Evolutionary conservation across 345 rosid species (phyloP).

Genomic region (Viola odorata): DNA sequence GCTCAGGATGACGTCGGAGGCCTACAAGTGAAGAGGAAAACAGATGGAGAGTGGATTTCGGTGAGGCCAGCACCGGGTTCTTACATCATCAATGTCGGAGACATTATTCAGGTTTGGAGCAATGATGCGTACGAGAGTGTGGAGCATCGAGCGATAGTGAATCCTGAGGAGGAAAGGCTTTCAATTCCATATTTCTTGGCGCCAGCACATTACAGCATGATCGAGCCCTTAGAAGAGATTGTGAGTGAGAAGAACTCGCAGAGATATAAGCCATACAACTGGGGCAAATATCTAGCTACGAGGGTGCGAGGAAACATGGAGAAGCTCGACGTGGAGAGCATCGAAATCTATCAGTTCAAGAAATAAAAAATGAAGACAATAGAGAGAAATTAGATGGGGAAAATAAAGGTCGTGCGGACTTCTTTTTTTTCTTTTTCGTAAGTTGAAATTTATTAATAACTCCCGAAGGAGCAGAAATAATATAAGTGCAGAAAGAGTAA

Average conservation of each 20-base stretch:
- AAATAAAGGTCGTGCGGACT: too few relatives aligned
- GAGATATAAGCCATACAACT: conserved; percentile 27
- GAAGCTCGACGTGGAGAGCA: conserved; percentile 38
- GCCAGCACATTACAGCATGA: conserved; percentile 30
- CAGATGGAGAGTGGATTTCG: conserved; percentile 63
- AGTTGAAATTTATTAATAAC: too few relatives aligned
- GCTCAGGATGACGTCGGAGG: conserved; percentile 82
- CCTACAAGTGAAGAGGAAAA: conserved; percentile 57
- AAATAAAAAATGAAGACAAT: conserved; percentile 1
- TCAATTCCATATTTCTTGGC: conserved; percentile 38
- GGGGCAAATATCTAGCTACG: conserved; percentile 36
- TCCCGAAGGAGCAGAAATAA: too few relatives aligned
- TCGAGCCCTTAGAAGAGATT: conserved; percentile 39
- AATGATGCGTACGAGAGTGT: conserved; percentile 44
- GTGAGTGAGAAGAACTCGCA: conserved; percentile 25
- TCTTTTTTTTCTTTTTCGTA: too few relatives aligned
- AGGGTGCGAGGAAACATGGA: conserved; percentile 34
- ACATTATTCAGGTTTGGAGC: conserved; percentile 52
- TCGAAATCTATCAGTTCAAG: conserved; percentile 39
- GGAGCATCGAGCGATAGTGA: conserved; percentile 45
- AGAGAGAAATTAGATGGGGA: too few relatives aligned
- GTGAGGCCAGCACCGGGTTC: conserved; percentile 49
- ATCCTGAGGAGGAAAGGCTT: conserved; percentile 39
- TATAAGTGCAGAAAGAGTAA: too few relatives aligned
- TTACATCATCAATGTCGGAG: conserved; percentile 66